These are phyloP conservation scores for Globisporangium cederbergense DNA, from an alignment of 352 stramenopile genomes.

Conservation along the genomic window DNA sequence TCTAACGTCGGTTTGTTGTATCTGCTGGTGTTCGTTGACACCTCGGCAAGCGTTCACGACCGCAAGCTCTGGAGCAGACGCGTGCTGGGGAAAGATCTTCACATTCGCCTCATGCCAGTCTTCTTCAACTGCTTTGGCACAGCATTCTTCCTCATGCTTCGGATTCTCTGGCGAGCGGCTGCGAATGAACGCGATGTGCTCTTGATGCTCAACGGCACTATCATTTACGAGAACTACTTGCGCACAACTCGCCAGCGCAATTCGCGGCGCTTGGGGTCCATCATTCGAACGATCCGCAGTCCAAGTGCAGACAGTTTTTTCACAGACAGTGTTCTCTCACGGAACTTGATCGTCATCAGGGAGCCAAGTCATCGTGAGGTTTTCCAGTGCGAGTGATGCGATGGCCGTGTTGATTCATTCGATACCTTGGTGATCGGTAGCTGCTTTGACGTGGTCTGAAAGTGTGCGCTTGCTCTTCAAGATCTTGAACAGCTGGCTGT, in stretches of 20 bases:
- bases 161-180: slow-evolving; percentile 20
- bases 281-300: neutral
- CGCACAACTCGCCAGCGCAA: neutral
- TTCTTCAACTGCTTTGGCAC: slow-evolving; percentile 22
- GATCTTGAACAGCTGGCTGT: too few species aligned
- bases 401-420: too few species aligned
- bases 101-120: slow-evolving; percentile 22
- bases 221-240: slow-evolving; percentile 21
- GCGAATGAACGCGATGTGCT: slow-evolving; percentile 17
- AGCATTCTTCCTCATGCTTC: slow-evolving; percentile 16
- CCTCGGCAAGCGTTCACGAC: slow-evolving; percentile 12
- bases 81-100: neutral
- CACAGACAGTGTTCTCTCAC: neutral
- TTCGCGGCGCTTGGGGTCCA: neutral
- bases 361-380: too few species aligned
- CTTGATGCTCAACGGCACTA: slow-evolving; percentile 20
- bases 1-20: neutral
- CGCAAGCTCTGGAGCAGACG: slow-evolving; percentile 11
- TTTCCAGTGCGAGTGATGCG: too few species aligned
- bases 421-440: too few species aligned
- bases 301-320: neutral
- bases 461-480: too few species aligned
- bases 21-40: neutral
- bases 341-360: neutral
- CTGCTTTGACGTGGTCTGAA: too few species aligned